Base-by-base conservation (phyloP, 768 basidiomycete species). In the Boletus barrowsii region DNA sequence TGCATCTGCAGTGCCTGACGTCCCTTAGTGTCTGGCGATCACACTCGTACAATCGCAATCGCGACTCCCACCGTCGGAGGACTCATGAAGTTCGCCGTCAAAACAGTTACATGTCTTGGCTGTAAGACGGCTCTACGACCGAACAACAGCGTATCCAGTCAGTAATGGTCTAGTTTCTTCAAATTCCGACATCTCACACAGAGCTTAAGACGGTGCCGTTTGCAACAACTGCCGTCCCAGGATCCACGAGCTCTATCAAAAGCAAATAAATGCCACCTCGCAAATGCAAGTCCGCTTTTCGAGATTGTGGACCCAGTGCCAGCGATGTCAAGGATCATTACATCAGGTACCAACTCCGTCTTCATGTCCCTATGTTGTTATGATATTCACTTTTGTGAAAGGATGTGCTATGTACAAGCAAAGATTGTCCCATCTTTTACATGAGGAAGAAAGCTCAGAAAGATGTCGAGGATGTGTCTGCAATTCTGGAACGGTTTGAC, bases 391-490 rank as follows among this genome's bases (percentile, higher is more conserved):
- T 35, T 35, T 5, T 45, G 32, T 54, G 49, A 10, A 61, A 97
- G 91, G 97, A 99, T 67, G 97, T 98, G 10, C 76, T 99, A 29
- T 99, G 96, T 67, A 90, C 92, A 0, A 94, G 91, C 67, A 95
- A 91, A 67, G 97, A 99, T 72, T 99, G 97, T 62, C 97, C 97
- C 0, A 98, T 98, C 56, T 99, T 95, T 73, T 99, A 99, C 69
- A 93, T 97, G 87, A 77, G 97, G 41, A 98, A 98, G 76, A 98
- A 98, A 66, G 87, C 95, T 10, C 97, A 98, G 72, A 98, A 98
- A 70, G 96, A 98, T 66, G 97, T 96, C 0, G 92, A 92, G 58
- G 94, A 98, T 62, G 81, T 90, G 4, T 83, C 82, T 57, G 67
- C 78, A 10, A 79, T 88, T 32, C 70, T 98, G 44, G 91, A 93